Evolutionary conservation across 108 stramenopile genomes (phyloP).

Genomic region (Craspedostauros australis): DNA sequence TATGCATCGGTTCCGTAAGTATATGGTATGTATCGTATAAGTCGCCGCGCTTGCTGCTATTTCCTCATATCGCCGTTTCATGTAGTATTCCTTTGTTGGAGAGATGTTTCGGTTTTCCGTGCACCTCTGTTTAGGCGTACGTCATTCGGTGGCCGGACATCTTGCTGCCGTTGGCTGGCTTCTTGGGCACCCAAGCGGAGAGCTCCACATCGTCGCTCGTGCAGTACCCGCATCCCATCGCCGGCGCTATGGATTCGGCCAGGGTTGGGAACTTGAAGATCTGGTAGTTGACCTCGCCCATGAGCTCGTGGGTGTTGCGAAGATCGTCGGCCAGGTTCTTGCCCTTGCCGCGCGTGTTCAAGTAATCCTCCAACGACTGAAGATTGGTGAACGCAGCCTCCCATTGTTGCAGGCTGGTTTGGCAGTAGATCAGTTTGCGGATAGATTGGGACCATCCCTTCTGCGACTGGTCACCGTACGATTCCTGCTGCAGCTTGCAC

Average conservation of each 20-base stretch:
- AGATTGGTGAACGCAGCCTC: slow-evolving; percentile 35
- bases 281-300: slow-evolving; percentile 57
- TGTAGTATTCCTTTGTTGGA: too few relatives aligned
- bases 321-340: slow-evolving; percentile 17
- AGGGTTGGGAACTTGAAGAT: slow-evolving; percentile 45
- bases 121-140: slow-evolving; percentile 41
- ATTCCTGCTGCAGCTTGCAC: slow-evolving; percentile 23
- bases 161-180: slow-evolving; percentile 51
- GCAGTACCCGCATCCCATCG: slow-evolving; percentile 18
- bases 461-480: slow-evolving; percentile 23
- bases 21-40: too few relatives aligned
- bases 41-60: too few relatives aligned
- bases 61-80: too few relatives aligned
- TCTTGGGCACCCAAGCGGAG: slow-evolving; percentile 32
- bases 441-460: slow-evolving; percentile 26
- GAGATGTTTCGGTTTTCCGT: too few relatives aligned
- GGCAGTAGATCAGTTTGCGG: slow-evolving; percentile 34
- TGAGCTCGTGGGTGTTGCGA: slow-evolving; percentile 31
- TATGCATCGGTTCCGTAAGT: too few relatives aligned
- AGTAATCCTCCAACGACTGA: slow-evolving; percentile 30
- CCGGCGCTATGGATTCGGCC: slow-evolving; percentile 10
- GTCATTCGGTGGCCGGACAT: slow-evolving; percentile 59
- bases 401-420: slow-evolving; percentile 24
- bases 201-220: slow-evolving; percentile 25
- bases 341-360: slow-evolving; percentile 7